Conservation (phyloP, 1,139 yeast genomes). For the Spencermartinsiella ligniputridi region DNA sequence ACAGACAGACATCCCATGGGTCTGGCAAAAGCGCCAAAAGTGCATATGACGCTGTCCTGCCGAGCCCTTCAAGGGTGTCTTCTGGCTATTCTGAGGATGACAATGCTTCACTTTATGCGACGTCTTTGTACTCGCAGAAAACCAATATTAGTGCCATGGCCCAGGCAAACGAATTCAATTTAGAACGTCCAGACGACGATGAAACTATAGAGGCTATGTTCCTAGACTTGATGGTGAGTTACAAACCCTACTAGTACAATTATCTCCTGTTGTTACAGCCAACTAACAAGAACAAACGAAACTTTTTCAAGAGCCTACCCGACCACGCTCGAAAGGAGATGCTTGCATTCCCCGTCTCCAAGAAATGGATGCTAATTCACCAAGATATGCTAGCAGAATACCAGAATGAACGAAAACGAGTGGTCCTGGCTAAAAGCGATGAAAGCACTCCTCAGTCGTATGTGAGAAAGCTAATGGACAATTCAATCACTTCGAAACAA, state of each 20-base stretch:
- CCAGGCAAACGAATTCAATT: constrained; percentile 21
- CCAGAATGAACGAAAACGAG: constrained; percentile 40
- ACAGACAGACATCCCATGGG: not conserved
- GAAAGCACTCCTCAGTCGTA: constrained; percentile 68
- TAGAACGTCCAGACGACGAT: constrained; percentile 32
- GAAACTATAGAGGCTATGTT: constrained; percentile 35
- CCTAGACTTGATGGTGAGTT: constrained; percentile 31
- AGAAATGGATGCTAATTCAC: constrained; percentile 88
- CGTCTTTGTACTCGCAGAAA: constrained; percentile 7
- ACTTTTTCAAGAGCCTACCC: constrained; percentile 69
- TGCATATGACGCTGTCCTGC: not conserved
- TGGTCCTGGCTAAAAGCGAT: constrained; percentile 31
- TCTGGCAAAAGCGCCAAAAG: not conserved
- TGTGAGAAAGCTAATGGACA: constrained; percentile 68
- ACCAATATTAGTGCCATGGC: constrained; percentile 16
- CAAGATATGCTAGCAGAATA: constrained; percentile 81
- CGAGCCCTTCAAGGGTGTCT: constrained; percentile 7
- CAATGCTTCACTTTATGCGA: not conserved
- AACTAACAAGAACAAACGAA: constrained; percentile 52
- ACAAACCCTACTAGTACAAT: not conserved
- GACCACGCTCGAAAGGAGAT: constrained; percentile 73
- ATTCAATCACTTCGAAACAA: constrained; percentile 63
- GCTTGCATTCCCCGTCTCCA: constrained; percentile 67
- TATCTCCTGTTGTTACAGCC: not conserved
- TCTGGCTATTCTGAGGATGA: constrained; percentile 12